These are phyloP conservation scores for Ziziphus jujuba DNA, from an alignment of 306 rosid species.

Conservation along the genomic window DNA sequence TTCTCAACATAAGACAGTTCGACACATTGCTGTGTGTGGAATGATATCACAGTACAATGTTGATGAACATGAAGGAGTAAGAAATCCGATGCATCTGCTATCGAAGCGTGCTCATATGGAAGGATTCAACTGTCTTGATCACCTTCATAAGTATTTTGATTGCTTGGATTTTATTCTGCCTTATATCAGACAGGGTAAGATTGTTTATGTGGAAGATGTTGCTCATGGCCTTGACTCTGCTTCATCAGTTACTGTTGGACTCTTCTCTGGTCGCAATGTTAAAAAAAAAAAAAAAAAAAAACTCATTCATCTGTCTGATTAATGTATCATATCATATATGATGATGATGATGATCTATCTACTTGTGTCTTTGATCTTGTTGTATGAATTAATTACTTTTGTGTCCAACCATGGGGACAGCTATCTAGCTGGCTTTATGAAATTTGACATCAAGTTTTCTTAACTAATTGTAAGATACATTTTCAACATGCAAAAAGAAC, in stretches of 20 bases:
- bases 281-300: no score
- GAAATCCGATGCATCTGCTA: neutral
- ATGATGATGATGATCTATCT: no score
- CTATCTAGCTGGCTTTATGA: no score
- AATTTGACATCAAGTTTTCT: no score
- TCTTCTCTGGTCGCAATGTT: neutral
- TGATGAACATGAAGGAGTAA: neutral
- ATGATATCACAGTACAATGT: neutral
- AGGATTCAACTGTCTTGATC: neutral
- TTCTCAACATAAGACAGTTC: neutral
- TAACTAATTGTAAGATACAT: no score
- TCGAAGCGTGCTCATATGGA: neutral
- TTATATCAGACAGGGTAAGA: neutral
- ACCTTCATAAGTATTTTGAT: neutral
- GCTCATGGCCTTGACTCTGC: neutral
- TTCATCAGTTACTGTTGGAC: neutral
- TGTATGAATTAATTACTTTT: no score
- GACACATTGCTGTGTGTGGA: neutral
- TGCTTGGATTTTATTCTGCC: neutral
- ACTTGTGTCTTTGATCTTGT: no score
- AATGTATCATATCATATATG: no score
- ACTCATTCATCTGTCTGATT: no score
- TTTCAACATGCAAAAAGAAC: no score
- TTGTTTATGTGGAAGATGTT: neutral
- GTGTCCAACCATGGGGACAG: no score